Base-by-base conservation (phyloP, 129 eudicot genomes). In the Silybum marianum region DNA sequence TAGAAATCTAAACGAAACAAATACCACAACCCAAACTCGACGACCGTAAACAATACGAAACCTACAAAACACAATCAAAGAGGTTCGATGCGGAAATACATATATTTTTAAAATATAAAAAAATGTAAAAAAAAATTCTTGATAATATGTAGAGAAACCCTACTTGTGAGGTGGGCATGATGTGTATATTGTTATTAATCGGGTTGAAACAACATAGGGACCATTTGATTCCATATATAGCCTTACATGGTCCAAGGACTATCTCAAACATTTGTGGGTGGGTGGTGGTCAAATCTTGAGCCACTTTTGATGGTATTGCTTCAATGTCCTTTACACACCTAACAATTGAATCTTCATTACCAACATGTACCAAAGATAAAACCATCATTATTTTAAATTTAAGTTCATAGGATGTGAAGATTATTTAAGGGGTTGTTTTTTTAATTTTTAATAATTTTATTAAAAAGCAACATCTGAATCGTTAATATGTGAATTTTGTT, bases 301-400 rank as follows among this genome's bases (percentile, higher is more conserved):
- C 62, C 85, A 82, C 85, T 82, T 82, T 82, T 70, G 76, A 82
- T 82, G 85, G 85, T 75, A 22, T 75, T 71, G 77, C 76, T 65
- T 82, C 16, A 82, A 82, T 81, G 85, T 68, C 76, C 76, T 68
- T n/a, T 38, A 32, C 76, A 66, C 54, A 82, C 38, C 75, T 69
- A 66, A 68, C 68, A 19, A 81, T 32, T 44, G 84, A 42, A 81
- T 65, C 58, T 81, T 66, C 13, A 74, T 42, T 62, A 63, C 10
- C 12, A 42, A 28, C 46, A 25, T 26, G 48, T 42, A 42, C 28
- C 21, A 67, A 19, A 60, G 34, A 11, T 1, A 30, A 74, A 46
- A 75, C 78, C 69, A 38, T 38, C 42, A 7, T 38, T 38, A 38
- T 38, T 32, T 32, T 32, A 32, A 32, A 32, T 32, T 32, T 4